Evolutionary conservation across 2,329 filamentous ascomycete species (phyloP).

Genomic region (Talaromyces sp.): DNA sequence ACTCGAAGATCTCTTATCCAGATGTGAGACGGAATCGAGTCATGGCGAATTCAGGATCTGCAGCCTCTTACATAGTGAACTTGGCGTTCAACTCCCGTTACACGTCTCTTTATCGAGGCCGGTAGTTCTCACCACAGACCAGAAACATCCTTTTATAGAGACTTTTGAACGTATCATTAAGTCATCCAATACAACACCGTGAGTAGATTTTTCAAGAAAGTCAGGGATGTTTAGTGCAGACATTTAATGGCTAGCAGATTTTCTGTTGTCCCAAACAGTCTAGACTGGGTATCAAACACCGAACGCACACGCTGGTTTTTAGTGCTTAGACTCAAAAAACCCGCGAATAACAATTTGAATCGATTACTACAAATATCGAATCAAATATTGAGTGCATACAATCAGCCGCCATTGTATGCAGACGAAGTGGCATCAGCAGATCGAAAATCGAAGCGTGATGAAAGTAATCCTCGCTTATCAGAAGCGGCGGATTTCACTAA

Average conservation of each 20-base stretch:
- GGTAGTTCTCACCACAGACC: slow-evolving; percentile 67
- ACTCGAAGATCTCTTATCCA: slow-evolving; percentile 31
- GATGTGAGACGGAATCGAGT: slow-evolving; percentile 38
- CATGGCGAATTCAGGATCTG: slow-evolving; percentile 49
- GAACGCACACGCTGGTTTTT: slow-evolving; percentile 76
- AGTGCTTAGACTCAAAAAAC: slow-evolving; percentile 61
- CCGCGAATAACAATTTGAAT: slow-evolving; percentile 55
- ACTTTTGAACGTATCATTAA: slow-evolving; percentile 49
- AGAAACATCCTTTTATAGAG: slow-evolving; percentile 66
- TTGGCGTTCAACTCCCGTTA: slow-evolving; percentile 73
- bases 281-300: slow-evolving; percentile 66
- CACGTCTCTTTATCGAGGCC: slow-evolving; percentile 90
- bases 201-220: slow-evolving; percentile 25
- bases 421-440: slow-evolving; percentile 20
- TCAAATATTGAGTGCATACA: slow-evolving; percentile 54
- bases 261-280: slow-evolving; percentile 40
- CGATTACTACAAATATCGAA: slow-evolving; percentile 67
- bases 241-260: slow-evolving; percentile 44
- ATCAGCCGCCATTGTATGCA: slow-evolving; percentile 69
- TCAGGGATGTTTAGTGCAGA: not conserved
- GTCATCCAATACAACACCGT: slow-evolving; percentile 45
- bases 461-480: slow-evolving; percentile 20
- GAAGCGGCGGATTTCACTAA: slow-evolving; percentile 43
- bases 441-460: slow-evolving; percentile 15
- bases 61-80: slow-evolving; percentile 71